Base-by-base conservation (phyloP, 331 rosid species). In the Telfairia occidentalis region DNA sequence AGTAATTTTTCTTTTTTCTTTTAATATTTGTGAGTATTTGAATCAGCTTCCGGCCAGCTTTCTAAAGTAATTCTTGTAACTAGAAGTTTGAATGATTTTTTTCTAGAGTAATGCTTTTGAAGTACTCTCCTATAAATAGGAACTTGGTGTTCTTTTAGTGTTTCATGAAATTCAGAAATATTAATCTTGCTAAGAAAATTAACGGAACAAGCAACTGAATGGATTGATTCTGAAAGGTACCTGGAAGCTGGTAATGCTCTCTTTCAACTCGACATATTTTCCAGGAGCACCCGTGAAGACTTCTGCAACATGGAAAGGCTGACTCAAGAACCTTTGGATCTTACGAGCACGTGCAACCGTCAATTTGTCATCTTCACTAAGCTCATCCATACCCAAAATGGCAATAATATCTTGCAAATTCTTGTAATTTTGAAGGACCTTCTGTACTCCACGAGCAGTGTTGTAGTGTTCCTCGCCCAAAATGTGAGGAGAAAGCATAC, bases 301-400 rank as follows among this genome's bases (percentile, higher is more conserved):
- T 83, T 95, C 99, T n/a, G 99, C 99, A 16, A 95, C 99, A 57
- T 95, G 99, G 99, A 95, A 95, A 43, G 99, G 99, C 90, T 92
- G 99, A 64, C 99, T 95, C 79, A 95, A 79, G 90, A 95, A 95
- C 76, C 85, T 67, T 78, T 21, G 55, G 79, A 95, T 95, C 78
- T 95, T 95, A 63, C 99, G 97, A 40, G 99, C 99, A 80, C 99
- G 97, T 15, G 97, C 97, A 26, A 95, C 99, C 16, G 99, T 95
- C 86, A 95, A 76, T 74, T 95, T 95, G 86, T 95, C 99, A 43
- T 95, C 97, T 83, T 95, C 99, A 87, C 99, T 95, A 13, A 95
- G 97, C 90, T 95, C 99, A 52, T 95, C 99, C 99, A 95, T 95
- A 77, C 99, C 99, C 84, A 85, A 73, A 85, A 85, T 85, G 35